Conservation (phyloP, 495 filamentous ascomycete genomes). For the Parathielavia hyrcaniae region DNA sequence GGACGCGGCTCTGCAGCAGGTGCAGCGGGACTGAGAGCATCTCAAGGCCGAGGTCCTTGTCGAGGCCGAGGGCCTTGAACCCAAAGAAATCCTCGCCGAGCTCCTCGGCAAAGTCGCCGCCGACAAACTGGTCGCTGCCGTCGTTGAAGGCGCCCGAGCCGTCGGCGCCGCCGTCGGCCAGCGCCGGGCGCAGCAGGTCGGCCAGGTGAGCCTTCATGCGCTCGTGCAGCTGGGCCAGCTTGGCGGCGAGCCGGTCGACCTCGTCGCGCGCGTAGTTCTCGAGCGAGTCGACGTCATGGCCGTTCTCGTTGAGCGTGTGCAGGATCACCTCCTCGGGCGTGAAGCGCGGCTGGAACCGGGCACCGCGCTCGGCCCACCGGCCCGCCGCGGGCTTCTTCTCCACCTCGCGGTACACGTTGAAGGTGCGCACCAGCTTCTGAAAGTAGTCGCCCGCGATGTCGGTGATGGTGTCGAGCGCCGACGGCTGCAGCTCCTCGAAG, state of each 20-base stretch:
- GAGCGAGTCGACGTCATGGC: constrained; percentile 70
- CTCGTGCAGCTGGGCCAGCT: constrained; percentile 78
- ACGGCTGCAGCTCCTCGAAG: constrained; percentile 96
- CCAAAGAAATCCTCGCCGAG: constrained; percentile 98
- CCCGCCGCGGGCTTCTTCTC: constrained; percentile 55
- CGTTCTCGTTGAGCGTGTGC: constrained; percentile 75
- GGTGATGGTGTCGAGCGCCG: constrained; percentile 81
- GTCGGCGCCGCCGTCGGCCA: constrained; percentile 68
- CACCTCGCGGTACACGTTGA: constrained; percentile 75
- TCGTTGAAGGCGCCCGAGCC: constrained; percentile 89
- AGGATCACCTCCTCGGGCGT: constrained; percentile 77
- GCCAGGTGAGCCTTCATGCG: constrained; percentile 84
- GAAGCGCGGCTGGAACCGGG: constrained; percentile 60
- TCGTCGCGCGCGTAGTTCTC: constrained; percentile 92
- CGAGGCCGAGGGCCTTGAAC: constrained; percentile 90
- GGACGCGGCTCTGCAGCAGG: constrained; percentile 84
- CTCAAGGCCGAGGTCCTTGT: constrained; percentile 78
- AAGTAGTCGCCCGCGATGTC: constrained; percentile 90
- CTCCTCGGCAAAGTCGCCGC: constrained; percentile 94
- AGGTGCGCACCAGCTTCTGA: constrained; percentile 66
- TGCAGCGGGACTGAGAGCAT: constrained; percentile 88
- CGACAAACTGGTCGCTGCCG: constrained; percentile 93
- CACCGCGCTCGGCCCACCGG: constrained; percentile 34
- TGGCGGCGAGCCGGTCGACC: constrained; percentile 79
- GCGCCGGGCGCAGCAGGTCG: constrained; percentile 84